These are phyloP conservation scores for Aspergillus sp. DNA, from an alignment of 2,329 filamentous ascomycete species.

Conservation along the genomic window DNA sequence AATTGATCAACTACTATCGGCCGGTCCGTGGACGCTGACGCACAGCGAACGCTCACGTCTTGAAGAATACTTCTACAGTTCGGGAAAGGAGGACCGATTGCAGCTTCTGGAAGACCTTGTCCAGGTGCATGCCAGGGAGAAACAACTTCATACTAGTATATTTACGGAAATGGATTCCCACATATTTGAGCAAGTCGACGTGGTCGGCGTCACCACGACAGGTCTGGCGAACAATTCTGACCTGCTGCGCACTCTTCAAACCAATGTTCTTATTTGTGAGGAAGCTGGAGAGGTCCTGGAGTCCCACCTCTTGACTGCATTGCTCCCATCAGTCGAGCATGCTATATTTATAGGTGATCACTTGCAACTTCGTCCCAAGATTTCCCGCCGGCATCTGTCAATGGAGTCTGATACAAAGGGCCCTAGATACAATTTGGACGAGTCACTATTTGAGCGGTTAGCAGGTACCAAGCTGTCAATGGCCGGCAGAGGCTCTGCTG, in stretches of 20 bases:
- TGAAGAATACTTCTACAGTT: not conserved
- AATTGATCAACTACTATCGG: not conserved
- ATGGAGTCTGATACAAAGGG: conserved; percentile 23
- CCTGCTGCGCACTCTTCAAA: not conserved
- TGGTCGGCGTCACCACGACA: conserved; percentile 13
- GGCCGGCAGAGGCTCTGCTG: too few species aligned
- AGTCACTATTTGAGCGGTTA: conserved; percentile 55
- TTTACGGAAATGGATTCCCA: not conserved
- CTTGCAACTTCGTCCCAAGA: conserved; percentile 41
- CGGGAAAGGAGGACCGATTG: not conserved
- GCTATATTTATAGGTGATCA: conserved; percentile 13
- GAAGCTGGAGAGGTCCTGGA: conserved; percentile 14
- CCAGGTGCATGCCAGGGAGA: not conserved
- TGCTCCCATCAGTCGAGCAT: conserved; percentile 11
- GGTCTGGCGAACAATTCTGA: conserved; percentile 6
- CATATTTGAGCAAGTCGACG: not conserved
- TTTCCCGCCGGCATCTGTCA: conserved; percentile 32
- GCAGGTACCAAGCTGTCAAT: conserved; percentile 19
- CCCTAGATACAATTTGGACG: conserved; percentile 46
- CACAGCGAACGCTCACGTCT: not conserved
- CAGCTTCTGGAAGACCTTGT: not conserved
- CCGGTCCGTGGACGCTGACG: not conserved
- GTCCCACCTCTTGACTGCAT: conserved; percentile 5
- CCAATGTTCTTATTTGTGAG: conserved; percentile 11
- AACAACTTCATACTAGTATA: not conserved